Evolutionary conservation across 345 rosid species (phyloP), one percentile per base, ranked within the genome.

Genomic region (Salix caprea): DNA sequence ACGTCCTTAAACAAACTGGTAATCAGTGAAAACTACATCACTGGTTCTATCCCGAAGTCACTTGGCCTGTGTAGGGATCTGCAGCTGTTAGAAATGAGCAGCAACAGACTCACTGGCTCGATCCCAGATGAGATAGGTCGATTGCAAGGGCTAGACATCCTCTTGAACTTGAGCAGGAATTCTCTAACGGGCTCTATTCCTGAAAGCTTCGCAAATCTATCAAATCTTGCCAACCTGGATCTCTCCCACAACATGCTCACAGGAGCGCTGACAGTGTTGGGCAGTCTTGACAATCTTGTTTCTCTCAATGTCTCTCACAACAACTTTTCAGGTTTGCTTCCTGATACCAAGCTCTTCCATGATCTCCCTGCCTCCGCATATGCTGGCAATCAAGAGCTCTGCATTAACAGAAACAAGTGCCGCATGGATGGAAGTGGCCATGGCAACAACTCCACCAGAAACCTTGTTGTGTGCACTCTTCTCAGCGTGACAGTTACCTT

Each of bases 121-220:
- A 86, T 91, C 69, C 96, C 96, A 12, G 71, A 78, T 7, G 89
- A 87, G 81, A 75, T 91, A 44, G 91, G 92, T 39, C 68, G 69
- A n/a, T 74, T 89, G 82, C 87, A 88, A 65, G 90, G 82, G 54
- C 76, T 91, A 23, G 93, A 91, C 72, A 91, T 89, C 78, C 84
- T 88, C 37, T 74, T 91, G 83, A 91, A 89, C 79, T 79, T 91
- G 81, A 91, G 96, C 65, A 73, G 90, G 83, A 91, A 91, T 74
- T 80, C 84, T 69, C 81, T 91, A 5, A 82, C 87, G 1, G 90
- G 91, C 23, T 74, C 87, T n/a, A 80, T 91, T 72, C 96, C 96
- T 14, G 82, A 75, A 76, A 84, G 89, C 72, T 85, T 89, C 73
- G 58, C 88, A 3, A 82, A 78, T 74, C 89, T 91, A 44, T 88